Evolutionary conservation across 352 stramenopile genomes (phyloP).

Genomic region (Pythium coloratum): DNA sequence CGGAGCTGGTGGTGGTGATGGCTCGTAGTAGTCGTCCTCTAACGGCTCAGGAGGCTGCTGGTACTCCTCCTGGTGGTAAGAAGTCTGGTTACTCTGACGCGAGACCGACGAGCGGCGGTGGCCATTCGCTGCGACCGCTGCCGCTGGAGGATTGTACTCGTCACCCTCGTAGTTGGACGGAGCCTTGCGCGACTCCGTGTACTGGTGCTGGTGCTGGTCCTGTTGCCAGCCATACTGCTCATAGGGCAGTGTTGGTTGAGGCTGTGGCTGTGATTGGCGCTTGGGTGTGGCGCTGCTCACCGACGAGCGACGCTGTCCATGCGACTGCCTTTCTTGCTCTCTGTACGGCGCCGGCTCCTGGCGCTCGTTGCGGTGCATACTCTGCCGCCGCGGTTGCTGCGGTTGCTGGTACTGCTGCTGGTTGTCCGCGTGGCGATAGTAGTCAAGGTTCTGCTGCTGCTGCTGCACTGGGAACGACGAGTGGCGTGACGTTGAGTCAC

Average conservation of each 20-base stretch:
- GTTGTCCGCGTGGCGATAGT: not conserved
- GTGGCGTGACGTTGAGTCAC: slow-evolving; percentile 12
- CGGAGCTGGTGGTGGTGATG: slow-evolving; percentile 5
- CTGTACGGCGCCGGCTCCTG: not conserved
- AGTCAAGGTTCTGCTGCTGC: slow-evolving; percentile 1
- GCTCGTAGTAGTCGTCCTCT: slow-evolving; percentile 11
- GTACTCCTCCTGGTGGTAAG: not conserved
- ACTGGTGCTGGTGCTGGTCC: not conserved
- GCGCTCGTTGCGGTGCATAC: not conserved
- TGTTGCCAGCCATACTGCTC: not conserved
- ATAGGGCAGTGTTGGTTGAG: not conserved
- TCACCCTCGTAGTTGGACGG: not conserved
- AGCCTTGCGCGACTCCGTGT: not conserved
- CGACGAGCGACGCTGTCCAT: not conserved
- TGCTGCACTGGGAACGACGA: slow-evolving; percentile 14
- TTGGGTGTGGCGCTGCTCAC: not conserved
- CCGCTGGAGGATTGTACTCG: not conserved
- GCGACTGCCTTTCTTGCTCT: not conserved
- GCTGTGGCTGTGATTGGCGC: not conserved
- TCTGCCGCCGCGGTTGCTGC: not conserved
- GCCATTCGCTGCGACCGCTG: not conserved
- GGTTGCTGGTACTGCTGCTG: not conserved
- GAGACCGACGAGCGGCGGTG: not conserved
- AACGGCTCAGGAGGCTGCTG: not conserved
- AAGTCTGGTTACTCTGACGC: not conserved